Base-by-base conservation (phyloP, 192 early-diverging fungal species). In the Entrophospora sp. region DNA sequence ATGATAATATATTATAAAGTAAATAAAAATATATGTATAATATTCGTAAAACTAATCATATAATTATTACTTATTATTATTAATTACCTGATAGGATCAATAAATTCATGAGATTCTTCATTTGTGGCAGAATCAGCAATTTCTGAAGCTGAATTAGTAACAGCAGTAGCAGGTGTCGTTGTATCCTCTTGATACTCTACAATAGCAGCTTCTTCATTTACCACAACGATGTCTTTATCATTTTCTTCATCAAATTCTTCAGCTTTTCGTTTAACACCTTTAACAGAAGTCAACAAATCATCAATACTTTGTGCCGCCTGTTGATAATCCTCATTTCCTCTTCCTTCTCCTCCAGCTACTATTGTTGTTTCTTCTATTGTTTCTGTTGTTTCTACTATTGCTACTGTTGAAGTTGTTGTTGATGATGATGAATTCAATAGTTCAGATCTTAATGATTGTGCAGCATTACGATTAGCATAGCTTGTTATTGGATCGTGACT, bases 401-500 rank as follows among this genome's bases (percentile, higher is more conserved):
- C n/a, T n/a, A n/a, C n/a, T n/a, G n/a, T n/a, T n/a, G n/a, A n/a
- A n/a, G n/a, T n/a, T n/a, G n/a, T n/a, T n/a, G n/a, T n/a, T n/a
- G n/a, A n/a, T n/a, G n/a, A n/a, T n/a, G n/a, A n/a, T n/a, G 31
- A 60, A 18, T 66, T 75, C 14, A 69, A 73, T 27, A 91, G 63
- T 37, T 79, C 72, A 10, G 87, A 83, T 52, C 83, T 89, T 64
- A 94, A 77, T 1, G 75, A 72, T 10, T 78, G 75, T 37, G 88
- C 90, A 4, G 81, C 81, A 63, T 82, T 79, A 55, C 82, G 75
- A 37, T 78, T 80, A 18, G 79, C 77, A 55, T 79, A 74, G 30
- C 75, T n/a, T n/a, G n/a, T n/a, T n/a, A n/a, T n/a, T n/a, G 30
- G 25, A 42, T 44, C 43, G 13, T 4, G n/a, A 44, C 5, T 45